Percentiles rank a stretch among this genome's conserved stretches.
phyloP scores from a whole-genome alignment of 1,139 yeast species.

The Yamadazyma diospyri region DNA sequence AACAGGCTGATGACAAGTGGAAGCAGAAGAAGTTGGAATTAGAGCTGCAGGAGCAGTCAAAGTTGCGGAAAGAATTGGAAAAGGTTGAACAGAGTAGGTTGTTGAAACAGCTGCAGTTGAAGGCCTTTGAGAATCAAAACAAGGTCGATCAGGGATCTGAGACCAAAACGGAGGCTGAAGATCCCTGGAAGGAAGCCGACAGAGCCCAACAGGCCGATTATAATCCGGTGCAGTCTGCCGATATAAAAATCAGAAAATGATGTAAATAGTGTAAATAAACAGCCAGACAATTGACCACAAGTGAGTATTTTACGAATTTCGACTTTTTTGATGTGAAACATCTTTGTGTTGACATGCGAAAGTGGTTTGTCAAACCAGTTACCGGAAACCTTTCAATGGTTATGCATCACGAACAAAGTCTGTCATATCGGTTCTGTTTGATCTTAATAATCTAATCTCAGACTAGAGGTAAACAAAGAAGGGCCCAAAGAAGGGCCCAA shows the following conservation, averaged over 20 bases:
- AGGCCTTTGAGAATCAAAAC: background rate
- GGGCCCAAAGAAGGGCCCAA: too few species aligned
- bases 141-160: background rate
- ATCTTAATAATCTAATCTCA: too few species aligned
- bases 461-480: too few species aligned
- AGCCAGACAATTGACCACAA: too few species aligned
- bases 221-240: constrained; percentile 36
- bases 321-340: background rate
- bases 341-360: too few species aligned
- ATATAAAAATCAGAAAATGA: constrained; percentile 8
- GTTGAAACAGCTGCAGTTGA: background rate
- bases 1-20: constrained; percentile 63
- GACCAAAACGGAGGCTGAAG: constrained; percentile 3
- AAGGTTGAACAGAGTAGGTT: constrained; percentile 20
- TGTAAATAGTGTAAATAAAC: constrained; percentile 2
- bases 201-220: constrained; percentile 18
- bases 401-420: too few species aligned
- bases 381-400: too few species aligned
- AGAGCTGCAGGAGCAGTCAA: constrained; percentile 30
- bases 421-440: too few species aligned
- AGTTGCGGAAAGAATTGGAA: constrained; percentile 33
- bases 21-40: constrained; percentile 33
- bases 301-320: too few species aligned
- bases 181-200: constrained; percentile 42
- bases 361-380: too few species aligned